Base-by-base conservation (phyloP, 2,329 filamentous ascomycete genomes). In the Microdochium nivale region DNA sequence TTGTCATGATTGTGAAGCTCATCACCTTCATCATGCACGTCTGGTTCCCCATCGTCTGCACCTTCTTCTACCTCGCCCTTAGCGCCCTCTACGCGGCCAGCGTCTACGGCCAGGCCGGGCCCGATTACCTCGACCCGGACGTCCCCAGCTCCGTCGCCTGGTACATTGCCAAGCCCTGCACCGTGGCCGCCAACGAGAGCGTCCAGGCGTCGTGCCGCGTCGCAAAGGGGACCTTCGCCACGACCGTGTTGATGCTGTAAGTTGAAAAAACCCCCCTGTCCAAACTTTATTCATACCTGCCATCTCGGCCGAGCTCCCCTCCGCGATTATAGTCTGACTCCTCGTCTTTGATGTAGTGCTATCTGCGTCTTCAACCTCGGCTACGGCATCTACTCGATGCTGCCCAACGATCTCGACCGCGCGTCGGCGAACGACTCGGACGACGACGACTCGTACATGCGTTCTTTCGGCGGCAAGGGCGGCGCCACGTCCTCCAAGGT, bases 131-230 rank as follows among this genome's bases (percentile, higher is more conserved):
- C 57, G 87, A 92, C 66, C 69, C 79, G 5, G 66, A 73, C 44
- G 78, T 83, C 60, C 78, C 78, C 4, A 83, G 83, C 60, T 73
- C 75, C 25, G 75, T 81, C 25, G 78, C 86, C 7, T 92, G 88
- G 88, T 91, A 90, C 65, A 80, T 91, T 59, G 78, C 79, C 51
- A 82, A 86, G 65, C 81, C 79, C 55, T 92, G 88, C 69, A 72
- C 68, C 50, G 74, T 85, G 35, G 83, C 84, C 2, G 72, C 71
- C 50, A 71, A 76, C 4, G 75, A 75, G 54, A 69, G 67, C 49
- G 76, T 78, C 25, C 72, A 78, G 48, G 69, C 75, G 51, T 81
- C 80, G 59, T 92, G 88, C 66, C 68, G 75, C 61, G 76, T 87
- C 64, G 86, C 87, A 7, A 86, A 89, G 65, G 79, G 76, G 50